These are phyloP conservation scores for Aristolochia fimbriata DNA, from an alignment of 164 flowering plant genomes.

Conservation along the genomic window DNA sequence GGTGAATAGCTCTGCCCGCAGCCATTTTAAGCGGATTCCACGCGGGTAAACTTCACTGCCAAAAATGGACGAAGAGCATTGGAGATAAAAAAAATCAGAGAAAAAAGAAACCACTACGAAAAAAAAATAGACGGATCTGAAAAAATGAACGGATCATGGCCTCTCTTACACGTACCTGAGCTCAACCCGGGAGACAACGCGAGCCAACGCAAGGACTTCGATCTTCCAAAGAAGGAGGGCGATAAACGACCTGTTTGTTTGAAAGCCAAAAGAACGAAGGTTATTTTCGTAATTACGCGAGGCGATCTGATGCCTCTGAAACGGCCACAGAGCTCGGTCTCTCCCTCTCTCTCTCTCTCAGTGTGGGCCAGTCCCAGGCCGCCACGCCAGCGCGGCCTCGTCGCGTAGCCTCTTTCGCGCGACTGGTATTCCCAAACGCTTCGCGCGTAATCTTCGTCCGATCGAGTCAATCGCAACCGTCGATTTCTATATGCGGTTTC, in stretches of 20 bases:
- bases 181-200: not conserved
- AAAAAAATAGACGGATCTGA: not conserved
- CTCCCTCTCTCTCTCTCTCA: no score
- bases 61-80: not conserved
- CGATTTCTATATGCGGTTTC: no score
- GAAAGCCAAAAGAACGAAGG: not conserved
- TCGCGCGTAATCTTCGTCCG: not conserved
- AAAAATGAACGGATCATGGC: not conserved
- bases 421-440: not conserved
- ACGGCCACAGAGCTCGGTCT: not conserved
- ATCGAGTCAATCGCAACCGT: no score
- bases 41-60: not conserved
- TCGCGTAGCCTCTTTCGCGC: not conserved
- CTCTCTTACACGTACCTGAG: not conserved
- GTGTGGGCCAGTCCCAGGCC: no score
- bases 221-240: not conserved
- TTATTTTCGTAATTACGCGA: not conserved
- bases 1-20: conserved; percentile 22
- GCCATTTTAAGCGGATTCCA: conserved; percentile 10
- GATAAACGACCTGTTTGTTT: not conserved
- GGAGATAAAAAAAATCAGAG: not conserved
- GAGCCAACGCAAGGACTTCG: not conserved
- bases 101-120: not conserved
- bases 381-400: no score
- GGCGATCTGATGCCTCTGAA: not conserved